Conservation (phyloP, 2,329 filamentous ascomycete genomes). For the Metarhizium rileyi region DNA sequence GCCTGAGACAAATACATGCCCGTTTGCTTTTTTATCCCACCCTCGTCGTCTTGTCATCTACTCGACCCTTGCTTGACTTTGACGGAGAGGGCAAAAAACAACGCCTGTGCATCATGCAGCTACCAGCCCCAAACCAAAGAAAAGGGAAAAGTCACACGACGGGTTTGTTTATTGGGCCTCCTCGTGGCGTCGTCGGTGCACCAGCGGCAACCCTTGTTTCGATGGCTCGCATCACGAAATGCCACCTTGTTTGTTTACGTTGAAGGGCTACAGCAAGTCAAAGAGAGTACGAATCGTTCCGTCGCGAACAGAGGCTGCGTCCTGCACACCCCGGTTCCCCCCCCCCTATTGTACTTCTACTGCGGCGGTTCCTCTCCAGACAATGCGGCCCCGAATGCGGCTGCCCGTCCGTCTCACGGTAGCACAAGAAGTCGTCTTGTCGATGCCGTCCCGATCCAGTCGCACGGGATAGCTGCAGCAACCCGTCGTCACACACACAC, state of each 20-base stretch:
- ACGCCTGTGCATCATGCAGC: no score
- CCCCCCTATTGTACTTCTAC: no score
- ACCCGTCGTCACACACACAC: neutral
- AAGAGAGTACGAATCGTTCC: no score
- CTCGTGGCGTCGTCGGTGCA: neutral
- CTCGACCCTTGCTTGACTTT: no score
- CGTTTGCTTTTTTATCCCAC: neutral
- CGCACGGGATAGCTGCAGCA: neutral
- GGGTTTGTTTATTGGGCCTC: no score
- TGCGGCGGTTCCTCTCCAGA: neutral
- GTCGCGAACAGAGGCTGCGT: no score
- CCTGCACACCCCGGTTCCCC: no score
- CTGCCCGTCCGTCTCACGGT: neutral
- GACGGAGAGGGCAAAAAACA: no score
- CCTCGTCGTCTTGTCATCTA: neutral
- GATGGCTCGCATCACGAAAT: no score
- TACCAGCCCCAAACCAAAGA: neutral
- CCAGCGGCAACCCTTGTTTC: neutral
- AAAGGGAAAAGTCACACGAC: neutral
- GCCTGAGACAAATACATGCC: slow-evolving; percentile 1
- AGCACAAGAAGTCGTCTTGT: no score
- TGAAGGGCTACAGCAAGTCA: no score
- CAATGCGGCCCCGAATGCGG: neutral
- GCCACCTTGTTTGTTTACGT: no score
- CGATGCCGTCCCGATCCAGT: neutral